Conservation (phyloP, 495 filamentous ascomycete genomes). For the Tuber indicum region DNA sequence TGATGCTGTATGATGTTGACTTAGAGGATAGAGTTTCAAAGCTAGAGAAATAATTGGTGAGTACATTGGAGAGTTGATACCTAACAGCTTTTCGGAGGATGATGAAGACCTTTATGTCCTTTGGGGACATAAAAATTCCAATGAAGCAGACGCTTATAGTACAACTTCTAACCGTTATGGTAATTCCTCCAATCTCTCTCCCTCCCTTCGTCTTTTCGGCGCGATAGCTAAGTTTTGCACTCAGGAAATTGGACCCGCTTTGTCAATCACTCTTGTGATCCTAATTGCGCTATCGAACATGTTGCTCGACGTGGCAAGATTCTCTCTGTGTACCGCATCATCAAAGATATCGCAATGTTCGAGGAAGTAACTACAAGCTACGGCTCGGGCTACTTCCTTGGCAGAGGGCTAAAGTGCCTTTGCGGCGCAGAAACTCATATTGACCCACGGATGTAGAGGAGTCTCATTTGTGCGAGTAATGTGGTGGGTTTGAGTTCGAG, state of each 20-base stretch:
- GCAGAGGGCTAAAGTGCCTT: conserved; percentile 5
- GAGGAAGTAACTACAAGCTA: conserved; percentile 37
- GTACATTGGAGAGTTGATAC: conserved; percentile 21
- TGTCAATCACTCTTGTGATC: conserved; percentile 17
- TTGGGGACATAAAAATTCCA: conserved; percentile 3
- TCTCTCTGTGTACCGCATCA: conserved; percentile 13
- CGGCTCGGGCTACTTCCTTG: conserved; percentile 28
- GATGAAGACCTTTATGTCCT: conserved; percentile 11
- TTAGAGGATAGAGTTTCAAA: conserved; percentile 11
- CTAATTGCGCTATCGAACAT: conserved; percentile 24
- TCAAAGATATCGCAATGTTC: conserved; percentile 25
- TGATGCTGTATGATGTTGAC: neutral
- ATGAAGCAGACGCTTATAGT: conserved; percentile 1
- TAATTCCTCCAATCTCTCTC: conserved; percentile 4
- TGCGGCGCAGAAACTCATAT: conserved; percentile 17
- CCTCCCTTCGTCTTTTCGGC: neutral
- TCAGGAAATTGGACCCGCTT: conserved; percentile 34
- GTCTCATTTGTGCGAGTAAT: neutral
- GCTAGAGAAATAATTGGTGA: conserved; percentile 21
- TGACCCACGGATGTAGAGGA: conserved; percentile 4
- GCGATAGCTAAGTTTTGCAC: neutral
- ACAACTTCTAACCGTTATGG: conserved; percentile 23
- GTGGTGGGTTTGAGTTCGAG: neutral
- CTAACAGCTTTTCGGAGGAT: neutral
- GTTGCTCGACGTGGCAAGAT: conserved; percentile 14